Conservation (phyloP, 164 flowering plant species). For the Hamamelis virginiana region DNA sequence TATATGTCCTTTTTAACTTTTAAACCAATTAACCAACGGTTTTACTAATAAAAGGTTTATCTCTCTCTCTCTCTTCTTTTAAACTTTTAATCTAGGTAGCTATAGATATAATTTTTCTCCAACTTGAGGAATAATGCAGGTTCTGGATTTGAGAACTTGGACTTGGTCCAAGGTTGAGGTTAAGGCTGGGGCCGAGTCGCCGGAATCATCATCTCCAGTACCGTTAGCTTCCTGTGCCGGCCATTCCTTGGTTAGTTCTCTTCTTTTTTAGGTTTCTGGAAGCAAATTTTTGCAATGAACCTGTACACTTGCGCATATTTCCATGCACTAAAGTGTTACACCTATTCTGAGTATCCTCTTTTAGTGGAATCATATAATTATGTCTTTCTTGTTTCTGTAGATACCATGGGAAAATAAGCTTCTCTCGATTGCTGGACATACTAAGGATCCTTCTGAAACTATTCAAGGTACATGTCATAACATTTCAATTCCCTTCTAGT, state of each 20-base stretch:
- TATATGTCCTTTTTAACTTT: too few relatives aligned
- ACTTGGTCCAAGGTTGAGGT: constrained; percentile 86
- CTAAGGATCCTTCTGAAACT: constrained; percentile 89
- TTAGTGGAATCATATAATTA: constrained; percentile 7
- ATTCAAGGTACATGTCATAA: constrained; percentile 70
- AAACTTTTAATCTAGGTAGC: not conserved
- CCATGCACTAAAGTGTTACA: not conserved
- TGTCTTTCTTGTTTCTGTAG: constrained; percentile 34
- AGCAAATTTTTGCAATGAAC: not conserved
- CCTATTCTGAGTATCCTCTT: not conserved
- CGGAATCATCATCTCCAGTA: constrained; percentile 47
- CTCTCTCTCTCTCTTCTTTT: not conserved
- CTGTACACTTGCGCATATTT: not conserved
- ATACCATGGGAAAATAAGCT: constrained; percentile 96
- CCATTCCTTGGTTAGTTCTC: constrained; percentile 81
- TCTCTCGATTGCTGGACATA: constrained; percentile 88
- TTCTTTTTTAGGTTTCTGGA: not conserved
- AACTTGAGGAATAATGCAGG: constrained; percentile 46
- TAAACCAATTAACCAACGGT: too few relatives aligned
- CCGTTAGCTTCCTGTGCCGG: constrained; percentile 80
- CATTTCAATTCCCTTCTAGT: too few relatives aligned
- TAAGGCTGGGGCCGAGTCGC: constrained; percentile 42
- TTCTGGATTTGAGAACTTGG: constrained; percentile 85
- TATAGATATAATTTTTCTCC: not conserved
- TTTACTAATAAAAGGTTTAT: too few relatives aligned